Conservation (phyloP, 371 early-diverging fungal genomes). For the Mortierella sp. region DNA sequence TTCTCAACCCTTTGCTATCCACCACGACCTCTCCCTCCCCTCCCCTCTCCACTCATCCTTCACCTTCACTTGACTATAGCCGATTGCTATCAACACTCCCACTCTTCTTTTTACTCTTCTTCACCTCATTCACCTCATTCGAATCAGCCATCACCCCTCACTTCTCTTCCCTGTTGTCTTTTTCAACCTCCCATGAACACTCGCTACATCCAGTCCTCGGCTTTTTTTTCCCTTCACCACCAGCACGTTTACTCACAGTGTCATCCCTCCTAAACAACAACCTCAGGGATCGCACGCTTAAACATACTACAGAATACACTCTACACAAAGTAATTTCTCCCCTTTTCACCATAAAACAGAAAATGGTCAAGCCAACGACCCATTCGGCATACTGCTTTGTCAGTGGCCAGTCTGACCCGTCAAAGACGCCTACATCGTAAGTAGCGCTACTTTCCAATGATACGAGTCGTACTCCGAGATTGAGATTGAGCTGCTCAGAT, state of each 20-base stretch:
- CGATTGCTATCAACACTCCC: not conserved
- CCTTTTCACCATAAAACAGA: not conserved
- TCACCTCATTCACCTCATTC: not conserved
- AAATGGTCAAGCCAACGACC: slow-evolving; percentile 29
- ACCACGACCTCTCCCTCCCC: not conserved
- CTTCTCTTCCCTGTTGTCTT: not conserved
- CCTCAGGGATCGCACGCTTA: not conserved
- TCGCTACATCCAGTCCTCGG: not conserved
- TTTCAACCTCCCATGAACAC: not conserved
- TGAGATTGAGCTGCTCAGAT: slow-evolving; percentile 9
- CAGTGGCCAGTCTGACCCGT: slow-evolving; percentile 21
- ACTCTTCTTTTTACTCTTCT: not conserved
- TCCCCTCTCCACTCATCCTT: not conserved
- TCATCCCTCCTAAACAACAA: not conserved
- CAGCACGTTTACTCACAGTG: not conserved
- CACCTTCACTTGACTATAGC: not conserved
- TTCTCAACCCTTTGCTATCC: too few species aligned
- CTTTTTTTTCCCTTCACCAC: not conserved
- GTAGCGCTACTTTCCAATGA: not conserved
- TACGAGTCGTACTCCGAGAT: not conserved
- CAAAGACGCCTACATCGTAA: slow-evolving; percentile 12
- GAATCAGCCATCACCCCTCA: too few species aligned
- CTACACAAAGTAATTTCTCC: not conserved
- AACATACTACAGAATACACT: not conserved
- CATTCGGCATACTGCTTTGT: slow-evolving; percentile 31